Evolutionary conservation across 768 basidiomycete species (phyloP).

Genomic region (Tulasnella sp.): DNA sequence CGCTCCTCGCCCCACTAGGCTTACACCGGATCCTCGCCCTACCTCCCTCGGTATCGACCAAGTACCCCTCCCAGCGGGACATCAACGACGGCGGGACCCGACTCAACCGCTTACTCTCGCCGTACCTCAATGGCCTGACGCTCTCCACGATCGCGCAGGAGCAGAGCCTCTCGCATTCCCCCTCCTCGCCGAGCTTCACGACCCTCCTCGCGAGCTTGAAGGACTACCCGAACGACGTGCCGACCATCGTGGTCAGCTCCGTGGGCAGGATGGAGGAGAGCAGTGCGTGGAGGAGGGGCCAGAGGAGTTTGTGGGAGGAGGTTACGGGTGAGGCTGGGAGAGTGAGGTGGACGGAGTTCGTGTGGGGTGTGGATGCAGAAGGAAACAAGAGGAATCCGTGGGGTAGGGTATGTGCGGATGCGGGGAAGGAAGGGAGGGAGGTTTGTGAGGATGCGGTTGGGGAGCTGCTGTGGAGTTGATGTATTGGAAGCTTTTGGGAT

Average conservation of each 20-base stretch:
- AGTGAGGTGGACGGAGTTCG: not conserved
- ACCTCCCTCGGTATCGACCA: not conserved
- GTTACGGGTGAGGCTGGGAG: not conserved
- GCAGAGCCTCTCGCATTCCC: not conserved
- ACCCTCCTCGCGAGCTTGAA: not conserved
- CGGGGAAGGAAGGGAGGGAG: not conserved
- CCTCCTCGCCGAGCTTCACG: not conserved
- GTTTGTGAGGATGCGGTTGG: not conserved
- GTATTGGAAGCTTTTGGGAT: not conserved
- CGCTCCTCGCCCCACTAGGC: not conserved
- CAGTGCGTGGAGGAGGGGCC: not conserved
- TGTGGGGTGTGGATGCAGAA: not conserved
- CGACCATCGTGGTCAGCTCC: not conserved
- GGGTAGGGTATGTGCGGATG: not conserved
- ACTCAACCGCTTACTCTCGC: not conserved
- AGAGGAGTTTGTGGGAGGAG: not conserved
- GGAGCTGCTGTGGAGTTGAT: not conserved
- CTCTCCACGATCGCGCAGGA: not conserved
- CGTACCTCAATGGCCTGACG: not conserved
- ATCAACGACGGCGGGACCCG: not conserved
- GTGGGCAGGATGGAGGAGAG: not conserved
- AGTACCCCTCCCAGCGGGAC: not conserved
- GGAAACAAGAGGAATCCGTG: not conserved
- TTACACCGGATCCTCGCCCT: not conserved
- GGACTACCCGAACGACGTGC: not conserved